Percentiles rank a stretch among this genome's conserved stretches.
Evolutionary conservation across 2,329 filamentous ascomycete species (phyloP).

Genomic region (Eutypella sp.): DNA sequence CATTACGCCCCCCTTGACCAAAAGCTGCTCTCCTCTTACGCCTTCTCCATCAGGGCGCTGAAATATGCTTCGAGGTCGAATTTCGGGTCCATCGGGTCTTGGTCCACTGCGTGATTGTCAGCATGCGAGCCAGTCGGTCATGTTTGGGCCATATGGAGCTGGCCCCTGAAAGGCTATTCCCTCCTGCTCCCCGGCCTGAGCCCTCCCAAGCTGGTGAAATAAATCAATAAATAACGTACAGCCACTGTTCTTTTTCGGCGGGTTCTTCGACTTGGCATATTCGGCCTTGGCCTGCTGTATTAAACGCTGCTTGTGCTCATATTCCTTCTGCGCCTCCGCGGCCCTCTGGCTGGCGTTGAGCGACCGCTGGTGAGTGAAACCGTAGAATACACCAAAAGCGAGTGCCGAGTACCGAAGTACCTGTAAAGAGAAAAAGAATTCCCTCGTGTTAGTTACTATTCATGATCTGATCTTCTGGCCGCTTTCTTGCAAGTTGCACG

Average conservation of each 20-base stretch:
- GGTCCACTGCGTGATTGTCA: slow-evolving; percentile 49
- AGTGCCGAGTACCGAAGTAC: slow-evolving; percentile 97
- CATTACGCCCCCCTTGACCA: slow-evolving; percentile 17
- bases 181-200: too few species aligned
- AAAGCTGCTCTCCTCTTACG: slow-evolving; percentile 33
- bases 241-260: slow-evolving; percentile 29
- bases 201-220: too few species aligned
- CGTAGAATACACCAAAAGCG: slow-evolving; percentile 87
- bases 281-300: slow-evolving; percentile 91
- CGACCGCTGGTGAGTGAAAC: slow-evolving; percentile 84
- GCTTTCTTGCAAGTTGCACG: neutral
- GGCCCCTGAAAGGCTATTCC: too few species aligned
- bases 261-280: slow-evolving; percentile 71
- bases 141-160: too few species aligned
- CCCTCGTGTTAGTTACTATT: slow-evolving; percentile 8
- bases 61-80: slow-evolving; percentile 91
- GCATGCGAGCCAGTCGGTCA: slow-evolving; percentile 5
- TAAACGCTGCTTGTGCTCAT: slow-evolving; percentile 83
- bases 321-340: slow-evolving; percentile 72
- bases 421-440: slow-evolving; percentile 42
- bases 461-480: neutral
- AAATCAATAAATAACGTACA: slow-evolving; percentile 33
- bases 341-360: slow-evolving; percentile 69
- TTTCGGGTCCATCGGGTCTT: slow-evolving; percentile 77
- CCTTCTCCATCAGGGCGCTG: slow-evolving; percentile 53